A percentile compares a stretch with the other conserved stretches of the same genome.
Evolutionary conservation across 108 stramenopile genomes (phyloP).

Genomic region (Schizochytrium sp.): DNA sequence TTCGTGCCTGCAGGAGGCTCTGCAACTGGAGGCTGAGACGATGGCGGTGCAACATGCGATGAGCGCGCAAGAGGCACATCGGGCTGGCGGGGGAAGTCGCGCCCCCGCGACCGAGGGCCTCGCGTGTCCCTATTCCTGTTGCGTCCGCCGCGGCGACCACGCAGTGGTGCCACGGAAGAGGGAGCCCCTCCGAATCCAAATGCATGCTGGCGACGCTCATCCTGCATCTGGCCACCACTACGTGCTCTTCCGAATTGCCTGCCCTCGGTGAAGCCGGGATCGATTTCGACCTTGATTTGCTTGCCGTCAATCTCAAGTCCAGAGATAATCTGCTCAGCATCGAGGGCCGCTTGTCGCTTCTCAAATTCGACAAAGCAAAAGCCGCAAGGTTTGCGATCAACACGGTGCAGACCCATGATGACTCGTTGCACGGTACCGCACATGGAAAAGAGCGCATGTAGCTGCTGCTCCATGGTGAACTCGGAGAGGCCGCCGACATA

Average conservation of each 20-base stretch:
- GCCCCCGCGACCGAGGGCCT: too few relatives aligned
- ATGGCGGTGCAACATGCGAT: too few relatives aligned
- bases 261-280: neutral
- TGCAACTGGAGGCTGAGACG: too few relatives aligned
- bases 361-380: slow-evolving; percentile 14
- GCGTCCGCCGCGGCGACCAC: neutral
- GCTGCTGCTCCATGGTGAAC: neutral
- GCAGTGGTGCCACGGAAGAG: neutral
- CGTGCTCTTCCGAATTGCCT: neutral
- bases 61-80: too few relatives aligned
- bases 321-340: neutral
- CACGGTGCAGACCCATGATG: neutral
- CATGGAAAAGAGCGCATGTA: neutral
- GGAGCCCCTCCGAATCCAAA: neutral
- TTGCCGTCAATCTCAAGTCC: neutral
- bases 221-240: neutral
- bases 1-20: neutral
- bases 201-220: neutral
- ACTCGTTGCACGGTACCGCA: neutral
- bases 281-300: neutral
- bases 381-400: slow-evolving; percentile 4
- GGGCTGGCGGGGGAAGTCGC: too few relatives aligned
- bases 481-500: neutral
- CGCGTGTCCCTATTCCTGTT: neutral
- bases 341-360: neutral